Evolutionary conservation across 768 basidiomycete species (phyloP), one percentile per base, ranked within the genome.

Genomic region (Scleroderma bovista): DNA sequence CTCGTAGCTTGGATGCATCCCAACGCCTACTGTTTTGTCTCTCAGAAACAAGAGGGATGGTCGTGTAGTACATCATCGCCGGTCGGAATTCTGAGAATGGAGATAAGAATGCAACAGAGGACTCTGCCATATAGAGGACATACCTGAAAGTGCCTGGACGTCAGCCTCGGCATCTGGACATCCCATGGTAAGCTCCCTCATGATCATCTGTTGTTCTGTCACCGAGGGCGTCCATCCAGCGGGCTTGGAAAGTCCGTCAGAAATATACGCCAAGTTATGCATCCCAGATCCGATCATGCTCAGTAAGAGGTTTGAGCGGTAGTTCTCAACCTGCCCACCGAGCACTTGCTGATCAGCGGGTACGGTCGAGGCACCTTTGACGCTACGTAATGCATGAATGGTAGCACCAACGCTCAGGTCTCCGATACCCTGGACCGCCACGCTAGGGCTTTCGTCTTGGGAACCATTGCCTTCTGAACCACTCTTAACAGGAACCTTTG

Each of bases 181-280:
- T 33, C 93, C 86, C 23, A 74, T 81, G 60, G 88, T 85, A 17
- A 99, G 76, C 66, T 97, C 93, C 61, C 84, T 82, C 87, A 98
- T 87, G 55, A 99, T 86, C 87, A 96, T 90, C 69, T 97, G 94
- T 64, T 93, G 90, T 68, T 98, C 95, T 3, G 90, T 93, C 48
- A 94, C 82, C 6, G 83, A 80, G 9, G 83, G 77, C 26, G 75
- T 68, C 80, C 82, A 86, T n/a, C 81, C 80, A 54, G 80, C 73
- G 36, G 81, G 75, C 63, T 85, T 86, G 46, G 73, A 63, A 40
- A 77, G 60, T 24, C 80, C 79, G 52, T 86, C 87, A 32, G 73
- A 69, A 48, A 72, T 69, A 53, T 74, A 76, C 12, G 77, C 66
- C n/a, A 75, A 69, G 45, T 72, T 78, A 57, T 89, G 86, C 58